phyloP scores from a whole-genome alignment of 176 grass and related monocot species.

The Eleusine coracana region DNA sequence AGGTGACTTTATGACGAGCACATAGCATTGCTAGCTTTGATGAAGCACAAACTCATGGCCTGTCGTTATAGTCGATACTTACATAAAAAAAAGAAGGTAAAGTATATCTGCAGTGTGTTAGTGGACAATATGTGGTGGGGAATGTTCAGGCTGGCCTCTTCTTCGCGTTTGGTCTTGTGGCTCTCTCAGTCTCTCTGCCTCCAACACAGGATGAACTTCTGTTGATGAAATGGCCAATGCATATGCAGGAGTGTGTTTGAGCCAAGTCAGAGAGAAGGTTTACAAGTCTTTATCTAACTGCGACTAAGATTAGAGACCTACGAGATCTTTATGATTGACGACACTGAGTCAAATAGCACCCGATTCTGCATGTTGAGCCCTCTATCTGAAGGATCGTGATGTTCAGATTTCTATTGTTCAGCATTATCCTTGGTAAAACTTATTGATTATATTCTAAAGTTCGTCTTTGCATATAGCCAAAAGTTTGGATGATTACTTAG shows the following conservation, averaged over 20 bases:
- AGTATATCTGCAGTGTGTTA: background rate
- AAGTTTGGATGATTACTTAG: background rate
- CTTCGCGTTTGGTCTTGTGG: background rate
- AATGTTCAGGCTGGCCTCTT: background rate
- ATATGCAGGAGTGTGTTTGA: background rate
- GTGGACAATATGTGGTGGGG: background rate
- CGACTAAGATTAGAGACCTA: too few relatives aligned
- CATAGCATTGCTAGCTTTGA: background rate
- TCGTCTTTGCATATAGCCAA: background rate
- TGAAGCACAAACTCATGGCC: background rate
- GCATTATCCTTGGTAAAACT: background rate
- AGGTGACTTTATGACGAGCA: background rate
- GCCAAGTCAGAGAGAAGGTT: background rate
- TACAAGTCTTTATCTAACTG: background rate
- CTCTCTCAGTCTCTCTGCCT: background rate
- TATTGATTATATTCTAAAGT: background rate
- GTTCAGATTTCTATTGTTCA: conserved; percentile 6
- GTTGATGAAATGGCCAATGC: background rate
- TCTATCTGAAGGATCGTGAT: background rate
- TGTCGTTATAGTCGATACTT: background rate
- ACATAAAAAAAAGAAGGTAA: background rate
- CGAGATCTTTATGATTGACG: conserved; percentile 12
- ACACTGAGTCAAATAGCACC: conserved; percentile 22
- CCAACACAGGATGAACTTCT: background rate
- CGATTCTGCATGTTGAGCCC: too few relatives aligned